A percentile compares a stretch with the other conserved stretches of the same genome.
These are phyloP conservation scores for Gypsophila paniculata DNA, from an alignment of 179 eudicot species.

Conservation along the genomic window DNA sequence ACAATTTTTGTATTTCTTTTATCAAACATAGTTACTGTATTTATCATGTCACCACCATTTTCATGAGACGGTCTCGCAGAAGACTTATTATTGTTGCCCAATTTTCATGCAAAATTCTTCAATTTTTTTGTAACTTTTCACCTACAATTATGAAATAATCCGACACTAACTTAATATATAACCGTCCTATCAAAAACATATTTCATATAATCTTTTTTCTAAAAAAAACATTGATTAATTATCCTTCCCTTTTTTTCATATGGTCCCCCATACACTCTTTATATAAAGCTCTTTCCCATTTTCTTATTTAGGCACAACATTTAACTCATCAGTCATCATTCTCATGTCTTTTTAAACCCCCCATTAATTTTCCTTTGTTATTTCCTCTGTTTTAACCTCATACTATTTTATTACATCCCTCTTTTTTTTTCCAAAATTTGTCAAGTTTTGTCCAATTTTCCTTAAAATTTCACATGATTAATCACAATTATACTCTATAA, in stretches of 20 bases:
- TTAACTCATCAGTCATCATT: slow-evolving; percentile 1
- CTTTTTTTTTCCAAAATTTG: slow-evolving; percentile 17
- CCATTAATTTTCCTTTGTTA: neutral
- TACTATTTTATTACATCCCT: neutral
- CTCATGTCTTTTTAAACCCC: slow-evolving; percentile 9
- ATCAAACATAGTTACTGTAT: too few relatives aligned
- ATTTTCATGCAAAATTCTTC: too few relatives aligned
- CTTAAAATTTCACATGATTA: neutral
- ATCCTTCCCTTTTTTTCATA: neutral
- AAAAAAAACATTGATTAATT: neutral
- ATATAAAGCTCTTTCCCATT: slow-evolving; percentile 12
- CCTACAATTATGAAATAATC: too few relatives aligned
- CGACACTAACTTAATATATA: too few relatives aligned
- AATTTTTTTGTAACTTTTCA: too few relatives aligned
- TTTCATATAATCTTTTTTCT: too few relatives aligned
- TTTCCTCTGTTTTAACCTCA: slow-evolving; percentile 21
- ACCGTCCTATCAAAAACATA: too few relatives aligned
- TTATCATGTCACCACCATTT: too few relatives aligned
- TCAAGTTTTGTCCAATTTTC: neutral
- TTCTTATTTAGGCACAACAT: neutral
- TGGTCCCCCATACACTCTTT: slow-evolving; percentile 15
- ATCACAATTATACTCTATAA: neutral
- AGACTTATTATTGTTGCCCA: too few relatives aligned
- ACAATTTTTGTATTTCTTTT: too few relatives aligned
- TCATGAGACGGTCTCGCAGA: too few relatives aligned